These are phyloP conservation scores for Neoarthrinium moseri DNA, from an alignment of 2,329 filamentous ascomycete genomes.

Conservation along the genomic window DNA sequence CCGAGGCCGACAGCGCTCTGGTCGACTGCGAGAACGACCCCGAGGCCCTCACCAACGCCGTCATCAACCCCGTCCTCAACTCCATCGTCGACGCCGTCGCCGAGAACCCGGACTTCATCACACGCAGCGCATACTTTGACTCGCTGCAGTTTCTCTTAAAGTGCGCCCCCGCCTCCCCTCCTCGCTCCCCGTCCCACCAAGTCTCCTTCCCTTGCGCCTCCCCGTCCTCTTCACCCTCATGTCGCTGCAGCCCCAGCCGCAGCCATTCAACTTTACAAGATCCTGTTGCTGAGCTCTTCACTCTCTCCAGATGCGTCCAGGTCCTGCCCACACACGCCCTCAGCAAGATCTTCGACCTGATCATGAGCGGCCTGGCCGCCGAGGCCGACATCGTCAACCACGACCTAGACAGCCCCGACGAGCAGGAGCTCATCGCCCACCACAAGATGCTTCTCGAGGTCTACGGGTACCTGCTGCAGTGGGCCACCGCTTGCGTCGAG, in stretches of 20 bases:
- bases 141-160: constrained; percentile 95
- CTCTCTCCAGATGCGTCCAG: constrained; percentile 73
- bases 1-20: constrained; percentile 79
- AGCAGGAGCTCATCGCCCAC: constrained; percentile 80
- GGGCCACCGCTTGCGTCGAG: constrained; percentile 93
- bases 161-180: constrained; percentile 66
- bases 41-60: constrained; percentile 72
- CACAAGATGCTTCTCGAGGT: constrained; percentile 93
- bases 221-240: constrained; percentile 6
- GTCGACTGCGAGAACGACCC: constrained; percentile 92
- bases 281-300: constrained; percentile 62
- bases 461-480: constrained; percentile 91
- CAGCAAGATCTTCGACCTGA: constrained; percentile 89
- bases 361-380: constrained; percentile 80
- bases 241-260: constrained; percentile 15
- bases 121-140: constrained; percentile 77
- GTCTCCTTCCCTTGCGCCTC: constrained; percentile 11
- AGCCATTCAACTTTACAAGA: constrained; percentile 37
- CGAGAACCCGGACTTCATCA: constrained; percentile 86
- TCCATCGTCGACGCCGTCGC: constrained; percentile 90
- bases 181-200: constrained; percentile 23
- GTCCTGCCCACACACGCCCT: constrained; percentile 78
- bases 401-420: constrained; percentile 82
- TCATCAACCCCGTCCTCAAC: constrained; percentile 85
- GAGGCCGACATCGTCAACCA: constrained; percentile 83